Conservation (phyloP, 139 green algal genomes). For the Edaphochlamys debaryana region DNA sequence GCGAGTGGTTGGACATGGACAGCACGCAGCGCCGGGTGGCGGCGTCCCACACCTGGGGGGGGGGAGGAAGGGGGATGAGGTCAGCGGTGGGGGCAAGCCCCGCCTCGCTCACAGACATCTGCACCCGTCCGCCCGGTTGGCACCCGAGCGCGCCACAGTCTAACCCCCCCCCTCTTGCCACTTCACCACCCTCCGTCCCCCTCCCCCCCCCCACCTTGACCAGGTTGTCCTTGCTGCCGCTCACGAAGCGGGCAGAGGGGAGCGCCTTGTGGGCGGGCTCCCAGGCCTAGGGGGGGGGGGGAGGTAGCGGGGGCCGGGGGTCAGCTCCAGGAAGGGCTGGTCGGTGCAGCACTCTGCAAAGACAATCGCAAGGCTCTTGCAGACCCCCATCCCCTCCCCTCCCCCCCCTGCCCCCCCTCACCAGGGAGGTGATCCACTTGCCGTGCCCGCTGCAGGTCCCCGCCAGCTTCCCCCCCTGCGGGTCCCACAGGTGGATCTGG, state of each 20-base stretch:
- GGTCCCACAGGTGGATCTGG: conserved; percentile 90
- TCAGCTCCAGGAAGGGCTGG: too few species aligned
- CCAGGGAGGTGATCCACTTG: conserved; percentile 93
- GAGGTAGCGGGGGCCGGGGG: too few species aligned
- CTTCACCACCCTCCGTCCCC: too few species aligned
- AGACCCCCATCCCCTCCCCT: neutral
- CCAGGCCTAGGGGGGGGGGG: conserved; percentile 75
- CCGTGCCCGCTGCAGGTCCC: conserved; percentile 88
- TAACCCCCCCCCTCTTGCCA: too few species aligned
- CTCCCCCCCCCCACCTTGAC: conserved; percentile 71
- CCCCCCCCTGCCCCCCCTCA: conserved; percentile 24
- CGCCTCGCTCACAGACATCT: too few species aligned
- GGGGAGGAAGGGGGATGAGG: too few species aligned
- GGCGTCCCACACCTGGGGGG: conserved; percentile 59
- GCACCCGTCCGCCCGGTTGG: too few species aligned
- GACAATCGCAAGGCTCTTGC: too few species aligned
- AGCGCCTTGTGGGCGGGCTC: conserved; percentile 90
- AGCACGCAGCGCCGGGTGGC: conserved; percentile 54
- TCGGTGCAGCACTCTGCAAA: too few species aligned
- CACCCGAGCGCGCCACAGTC: too few species aligned
- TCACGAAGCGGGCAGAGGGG: conserved; percentile 81
- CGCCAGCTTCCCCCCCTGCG: conserved; percentile 60
- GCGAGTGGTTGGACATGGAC: conserved; percentile 50
- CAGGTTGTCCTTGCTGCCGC: conserved; percentile 84
- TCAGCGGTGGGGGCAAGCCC: too few species aligned